Evolutionary conservation across 1,139 yeast genomes (phyloP).

Genomic region (Spencermartinsiella ligniputridi): DNA sequence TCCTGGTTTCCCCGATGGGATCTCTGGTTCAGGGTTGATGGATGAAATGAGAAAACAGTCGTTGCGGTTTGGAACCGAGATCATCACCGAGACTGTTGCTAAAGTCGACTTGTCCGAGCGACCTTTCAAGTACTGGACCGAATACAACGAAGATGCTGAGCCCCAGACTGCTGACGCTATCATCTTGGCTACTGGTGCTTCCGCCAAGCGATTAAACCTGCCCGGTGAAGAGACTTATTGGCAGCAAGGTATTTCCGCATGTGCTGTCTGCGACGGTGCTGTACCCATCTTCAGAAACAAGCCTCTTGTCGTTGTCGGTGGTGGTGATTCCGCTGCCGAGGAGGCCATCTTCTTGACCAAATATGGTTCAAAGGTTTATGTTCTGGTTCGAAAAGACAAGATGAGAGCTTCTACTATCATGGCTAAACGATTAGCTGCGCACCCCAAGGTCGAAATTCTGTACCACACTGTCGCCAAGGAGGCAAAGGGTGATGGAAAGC

Average conservation of each 20-base stretch:
- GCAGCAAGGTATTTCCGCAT: constrained; percentile 98
- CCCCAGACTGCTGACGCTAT: constrained; percentile 92
- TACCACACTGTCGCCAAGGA: constrained; percentile 83
- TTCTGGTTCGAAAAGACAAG: constrained; percentile 89
- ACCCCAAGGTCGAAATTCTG: constrained; percentile 85
- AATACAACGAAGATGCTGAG: constrained; percentile 74
- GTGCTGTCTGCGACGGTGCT: constrained; percentile 99
- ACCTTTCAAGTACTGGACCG: constrained; percentile 97
- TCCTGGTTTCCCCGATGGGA: constrained; percentile 98
- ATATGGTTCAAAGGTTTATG: constrained; percentile 90
- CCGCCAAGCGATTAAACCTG: constrained; percentile 86
- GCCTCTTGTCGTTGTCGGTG: constrained; percentile 96
- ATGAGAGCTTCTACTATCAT: constrained; percentile 92
- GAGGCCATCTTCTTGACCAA: constrained; percentile 95
- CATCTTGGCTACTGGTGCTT: constrained; percentile 94
- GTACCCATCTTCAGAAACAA: constrained; percentile 97
- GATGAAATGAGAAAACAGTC: constrained; percentile 91
- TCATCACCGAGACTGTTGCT: constrained; percentile 89
- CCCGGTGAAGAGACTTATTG: constrained; percentile 98
- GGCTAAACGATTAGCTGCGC: constrained; percentile 84
- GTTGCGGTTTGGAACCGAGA: constrained; percentile 80
- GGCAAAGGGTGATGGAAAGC: constrained; percentile 89
- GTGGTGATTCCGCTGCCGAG: constrained; percentile 99
- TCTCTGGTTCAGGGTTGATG: constrained; percentile 83
- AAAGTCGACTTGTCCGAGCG: constrained; percentile 80